These are phyloP conservation scores for Fusarium sp. DNA, from an alignment of 2,329 filamentous ascomycete species.

Conservation along the genomic window DNA sequence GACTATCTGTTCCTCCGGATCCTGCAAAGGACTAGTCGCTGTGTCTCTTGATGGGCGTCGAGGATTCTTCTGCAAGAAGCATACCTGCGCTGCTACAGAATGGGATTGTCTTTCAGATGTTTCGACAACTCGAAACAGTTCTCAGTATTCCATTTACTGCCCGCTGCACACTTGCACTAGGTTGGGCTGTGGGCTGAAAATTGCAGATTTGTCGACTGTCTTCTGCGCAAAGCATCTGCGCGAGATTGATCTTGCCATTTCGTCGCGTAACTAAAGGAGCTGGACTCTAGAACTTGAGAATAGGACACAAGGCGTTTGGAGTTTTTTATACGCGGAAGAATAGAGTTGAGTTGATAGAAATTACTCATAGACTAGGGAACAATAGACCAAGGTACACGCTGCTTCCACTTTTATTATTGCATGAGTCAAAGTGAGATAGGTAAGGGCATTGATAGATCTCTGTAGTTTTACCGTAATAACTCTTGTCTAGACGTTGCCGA, in stretches of 20 bases:
- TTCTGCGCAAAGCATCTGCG: constrained; percentile 11
- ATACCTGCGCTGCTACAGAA: constrained; percentile 37
- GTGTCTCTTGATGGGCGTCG: constrained; percentile 1
- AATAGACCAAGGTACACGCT: background rate
- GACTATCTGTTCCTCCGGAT: constrained; percentile 20
- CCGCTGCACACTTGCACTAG: constrained; percentile 19
- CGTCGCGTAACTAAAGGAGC: background rate
- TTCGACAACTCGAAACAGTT: background rate
- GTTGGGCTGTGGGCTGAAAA: constrained; percentile 2
- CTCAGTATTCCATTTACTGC: constrained; percentile 16
- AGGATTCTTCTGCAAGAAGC: constrained; percentile 36
- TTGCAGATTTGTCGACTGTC: background rate
- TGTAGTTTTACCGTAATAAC: too few species aligned
- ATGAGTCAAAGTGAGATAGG: too few species aligned
- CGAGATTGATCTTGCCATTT: background rate
- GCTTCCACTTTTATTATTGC: too few species aligned
- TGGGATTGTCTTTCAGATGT: constrained; percentile 33
- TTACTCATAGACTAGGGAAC: background rate
- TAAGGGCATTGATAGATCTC: too few species aligned
- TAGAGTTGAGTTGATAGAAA: background rate
- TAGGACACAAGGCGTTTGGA: background rate
- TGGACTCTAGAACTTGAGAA: background rate
- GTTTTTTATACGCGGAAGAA: background rate
- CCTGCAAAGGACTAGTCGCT: background rate
- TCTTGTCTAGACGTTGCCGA: too few species aligned